Evolutionary conservation across 2,329 filamentous ascomycete species (phyloP), one percentile per base, ranked within the genome.

Genomic region (Coniochaeta ligniaria): DNA sequence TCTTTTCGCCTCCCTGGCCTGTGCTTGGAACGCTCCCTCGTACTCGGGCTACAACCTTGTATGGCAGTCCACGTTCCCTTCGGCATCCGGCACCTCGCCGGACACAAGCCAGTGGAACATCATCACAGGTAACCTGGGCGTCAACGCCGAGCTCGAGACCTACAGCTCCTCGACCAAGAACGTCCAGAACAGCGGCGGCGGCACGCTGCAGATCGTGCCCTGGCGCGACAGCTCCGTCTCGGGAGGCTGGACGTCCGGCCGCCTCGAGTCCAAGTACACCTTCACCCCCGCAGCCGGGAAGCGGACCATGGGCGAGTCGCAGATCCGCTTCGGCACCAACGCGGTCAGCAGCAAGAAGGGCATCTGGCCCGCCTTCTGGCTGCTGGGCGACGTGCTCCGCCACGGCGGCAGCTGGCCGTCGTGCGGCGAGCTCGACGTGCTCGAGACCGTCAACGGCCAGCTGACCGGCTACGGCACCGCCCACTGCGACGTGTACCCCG

Each of bases 301-400:
- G 36, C 65, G 68, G 55, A 79, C 80, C 41, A 67, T 78, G 35
- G 73, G 76, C 56, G 77, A 82, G 68, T 75, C 76, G 11, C 69
- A 69, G 47, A 71, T 83, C 59, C 76, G 79, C 8, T 78, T 80
- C 62, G 80, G 80, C 35, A 60, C 61, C 60, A 74, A 74, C 67
- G 59, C 69, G 12, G 61, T 67, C 17, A 64, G 64, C 33, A 71
- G 73, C 57, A 80, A 80, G 70, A 73, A 78, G 64, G 80, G 80
- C 14, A 73, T 82, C 63, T 83, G 80, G 80, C 80, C 80, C 2
- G 80, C 80, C 3, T 83, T 82, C 66, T 83, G 80, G 80, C 70
- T 80, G 59, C 74, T 82, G 1, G 80, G 80, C 12, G 73, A 79
- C 61, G 71, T 77, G 17, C 71, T 81, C 58, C 76, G 79, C 7